Percentiles rank a stretch among this genome's conserved stretches.
phyloP scores from a whole-genome alignment of 2,329 filamentous ascomycete species.

The Hymenoscyphus fructigenus region DNA sequence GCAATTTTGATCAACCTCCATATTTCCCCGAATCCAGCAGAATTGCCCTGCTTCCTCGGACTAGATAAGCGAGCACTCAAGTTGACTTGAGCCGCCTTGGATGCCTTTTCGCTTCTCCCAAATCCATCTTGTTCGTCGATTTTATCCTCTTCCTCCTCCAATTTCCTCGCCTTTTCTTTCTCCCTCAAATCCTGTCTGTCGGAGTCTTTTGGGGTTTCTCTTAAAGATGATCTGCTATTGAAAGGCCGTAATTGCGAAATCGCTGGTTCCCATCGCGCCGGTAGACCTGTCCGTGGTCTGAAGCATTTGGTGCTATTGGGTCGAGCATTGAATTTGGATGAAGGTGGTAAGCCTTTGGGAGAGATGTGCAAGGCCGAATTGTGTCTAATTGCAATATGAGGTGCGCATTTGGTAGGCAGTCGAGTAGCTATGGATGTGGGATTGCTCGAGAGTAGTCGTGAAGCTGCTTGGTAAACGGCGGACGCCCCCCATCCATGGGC shows the following conservation, averaged over 20 bases:
- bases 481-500: constrained; percentile 28
- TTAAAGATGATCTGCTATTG: constrained; percentile 28
- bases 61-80: constrained; percentile 84
- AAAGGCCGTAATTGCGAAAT: constrained; percentile 33
- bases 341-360: not conserved
- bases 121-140: constrained; percentile 59
- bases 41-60: constrained; percentile 56
- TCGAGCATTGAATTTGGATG: constrained; percentile 19
- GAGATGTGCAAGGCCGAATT: constrained; percentile 22
- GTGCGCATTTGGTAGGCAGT: constrained; percentile 10
- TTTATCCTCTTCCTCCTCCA: constrained; percentile 44
- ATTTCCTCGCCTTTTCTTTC: constrained; percentile 39
- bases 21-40: constrained; percentile 71
- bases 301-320: constrained; percentile 18
- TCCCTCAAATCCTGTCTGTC: constrained; percentile 37
- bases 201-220: constrained; percentile 25
- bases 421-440: constrained; percentile 17
- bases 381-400: constrained; percentile 15
- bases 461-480: constrained; percentile 28
- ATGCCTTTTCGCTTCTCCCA: constrained; percentile 76
- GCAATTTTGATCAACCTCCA: constrained; percentile 89
- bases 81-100: constrained; percentile 85
- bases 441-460: constrained; percentile 23
- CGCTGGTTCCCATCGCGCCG: constrained; percentile 33
- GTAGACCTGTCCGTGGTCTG: constrained; percentile 18